These are phyloP conservation scores for Cyclaneusma minus DNA, from an alignment of 2,329 filamentous ascomycete species.

Conservation along the genomic window DNA sequence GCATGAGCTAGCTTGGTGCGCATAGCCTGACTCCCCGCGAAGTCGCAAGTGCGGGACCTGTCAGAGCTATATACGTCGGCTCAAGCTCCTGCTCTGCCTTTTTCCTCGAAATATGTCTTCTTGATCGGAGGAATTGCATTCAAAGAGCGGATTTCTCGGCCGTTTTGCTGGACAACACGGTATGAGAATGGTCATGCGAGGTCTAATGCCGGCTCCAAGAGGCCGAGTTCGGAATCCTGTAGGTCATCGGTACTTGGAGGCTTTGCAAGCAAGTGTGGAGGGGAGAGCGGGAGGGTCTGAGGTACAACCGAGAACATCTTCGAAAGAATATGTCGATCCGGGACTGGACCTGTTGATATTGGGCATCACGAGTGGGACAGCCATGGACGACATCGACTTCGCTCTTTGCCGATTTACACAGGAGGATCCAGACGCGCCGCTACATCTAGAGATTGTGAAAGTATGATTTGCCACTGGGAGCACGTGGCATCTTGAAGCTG, in stretches of 20 bases:
- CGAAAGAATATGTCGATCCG: constrained; percentile 8
- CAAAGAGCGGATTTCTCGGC: no score
- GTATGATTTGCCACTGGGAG: constrained; percentile 6
- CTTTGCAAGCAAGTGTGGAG: constrained; percentile 14
- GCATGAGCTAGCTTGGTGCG: no score
- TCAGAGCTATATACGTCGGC: no score
- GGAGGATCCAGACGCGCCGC: constrained; percentile 14
- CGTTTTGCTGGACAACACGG: no score
- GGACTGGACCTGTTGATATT: constrained; percentile 16
- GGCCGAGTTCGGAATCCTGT: constrained; percentile 14
- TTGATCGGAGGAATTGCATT: no score
- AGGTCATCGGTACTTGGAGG: constrained; percentile 17
- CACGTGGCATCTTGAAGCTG: not conserved
- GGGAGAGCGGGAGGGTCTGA: constrained; percentile 10
- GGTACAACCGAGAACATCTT: constrained; percentile 9
- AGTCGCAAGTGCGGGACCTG: no score
- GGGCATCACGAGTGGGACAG: constrained; percentile 16
- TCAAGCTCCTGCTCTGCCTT: no score
- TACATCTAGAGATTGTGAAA: constrained; percentile 16
- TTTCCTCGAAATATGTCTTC: no score
- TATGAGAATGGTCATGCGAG: constrained; percentile 8
- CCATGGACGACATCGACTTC: constrained; percentile 19
- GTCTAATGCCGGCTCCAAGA: constrained; percentile 13
- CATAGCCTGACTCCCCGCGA: no score
- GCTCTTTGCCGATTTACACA: constrained; percentile 18